A percentile compares a stretch with the other conserved stretches of the same genome.
phyloP scores from a whole-genome alignment of 768 basidiomycete species.

The Pleurotus pulmonarius region DNA sequence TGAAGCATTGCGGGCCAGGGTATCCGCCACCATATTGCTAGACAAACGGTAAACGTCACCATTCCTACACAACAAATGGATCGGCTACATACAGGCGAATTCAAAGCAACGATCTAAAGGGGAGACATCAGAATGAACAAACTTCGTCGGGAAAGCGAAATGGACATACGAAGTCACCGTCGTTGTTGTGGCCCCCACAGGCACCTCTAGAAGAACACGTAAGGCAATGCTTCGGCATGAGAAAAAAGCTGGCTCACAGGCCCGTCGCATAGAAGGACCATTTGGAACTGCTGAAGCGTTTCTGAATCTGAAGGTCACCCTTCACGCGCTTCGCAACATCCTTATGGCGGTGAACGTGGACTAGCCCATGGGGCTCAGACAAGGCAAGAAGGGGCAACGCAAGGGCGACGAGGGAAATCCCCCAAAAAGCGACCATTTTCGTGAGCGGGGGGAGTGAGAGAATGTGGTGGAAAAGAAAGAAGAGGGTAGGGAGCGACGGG shows the following conservation, averaged over 20 bases:
- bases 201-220: slow-evolving; percentile 42
- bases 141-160: neutral
- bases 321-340: slow-evolving; percentile 46
- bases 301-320: slow-evolving; percentile 35
- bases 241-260: slow-evolving; percentile 28
- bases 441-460: slow-evolving; percentile 2
- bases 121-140: neutral
- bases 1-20: slow-evolving; percentile 64
- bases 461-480: slow-evolving; percentile 12
- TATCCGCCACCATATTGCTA: slow-evolving; percentile 56
- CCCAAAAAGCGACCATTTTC: slow-evolving; percentile 18
- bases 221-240: slow-evolving; percentile 1
- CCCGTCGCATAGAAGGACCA: slow-evolving; percentile 59
- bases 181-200: slow-evolving; percentile 39
- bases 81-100: slow-evolving; percentile 28
- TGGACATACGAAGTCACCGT: slow-evolving; percentile 41
- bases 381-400: slow-evolving; percentile 31
- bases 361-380: slow-evolving; percentile 26
- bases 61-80: neutral
- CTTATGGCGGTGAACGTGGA: slow-evolving; percentile 36
- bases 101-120: slow-evolving; percentile 51
- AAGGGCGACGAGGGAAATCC: slow-evolving; percentile 24
- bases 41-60: slow-evolving; percentile 5
- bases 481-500: slow-evolving; percentile 3
- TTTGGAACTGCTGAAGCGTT: slow-evolving; percentile 33